A percentile compares a stretch with the other conserved stretches of the same genome.
These are phyloP conservation scores for Coniochaeta pulveracea DNA, from an alignment of 2,329 filamentous ascomycete genomes.

Conservation along the genomic window DNA sequence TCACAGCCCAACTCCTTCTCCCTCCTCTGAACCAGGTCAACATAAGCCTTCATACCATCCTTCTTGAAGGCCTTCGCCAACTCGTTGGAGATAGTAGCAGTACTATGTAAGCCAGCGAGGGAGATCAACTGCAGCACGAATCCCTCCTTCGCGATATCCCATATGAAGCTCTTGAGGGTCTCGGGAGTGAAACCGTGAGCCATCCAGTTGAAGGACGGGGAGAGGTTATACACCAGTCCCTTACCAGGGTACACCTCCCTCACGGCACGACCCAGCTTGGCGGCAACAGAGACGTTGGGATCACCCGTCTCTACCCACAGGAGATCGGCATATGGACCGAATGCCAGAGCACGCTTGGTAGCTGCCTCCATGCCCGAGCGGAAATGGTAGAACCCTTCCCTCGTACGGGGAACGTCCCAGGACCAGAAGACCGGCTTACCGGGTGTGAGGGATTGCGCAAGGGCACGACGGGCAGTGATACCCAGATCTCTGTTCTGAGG, in stretches of 20 bases:
- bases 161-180: conserved; percentile 82
- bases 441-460: conserved; percentile 59
- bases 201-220: conserved; percentile 98
- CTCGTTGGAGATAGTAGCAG: conserved; percentile 56
- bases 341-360: conserved; percentile 86
- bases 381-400: conserved; percentile 92
- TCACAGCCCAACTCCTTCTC: conserved; percentile 90
- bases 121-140: conserved; percentile 60
- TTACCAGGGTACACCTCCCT: conserved; percentile 61
- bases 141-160: conserved; percentile 87
- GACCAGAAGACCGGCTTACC: conserved; percentile 56
- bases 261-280: conserved; percentile 66
- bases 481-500: conserved; percentile 58
- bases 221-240: conserved; percentile 91
- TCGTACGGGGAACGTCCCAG: conserved; percentile 85
- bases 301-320: conserved; percentile 96
- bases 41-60: conserved; percentile 94
- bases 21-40: conserved; percentile 78
- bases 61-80: conserved; percentile 73
- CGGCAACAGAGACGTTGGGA: conserved; percentile 68
- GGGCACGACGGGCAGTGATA: conserved; percentile 61
- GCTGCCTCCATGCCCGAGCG: conserved; percentile 72
- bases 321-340: conserved; percentile 85
- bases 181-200: conserved; percentile 79
- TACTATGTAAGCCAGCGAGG: conserved; percentile 55